Evolutionary conservation across 169 alveolate species (phyloP), one percentile per base, ranked within the genome.

Genomic region (Plasmodium cynomolgi): DNA sequence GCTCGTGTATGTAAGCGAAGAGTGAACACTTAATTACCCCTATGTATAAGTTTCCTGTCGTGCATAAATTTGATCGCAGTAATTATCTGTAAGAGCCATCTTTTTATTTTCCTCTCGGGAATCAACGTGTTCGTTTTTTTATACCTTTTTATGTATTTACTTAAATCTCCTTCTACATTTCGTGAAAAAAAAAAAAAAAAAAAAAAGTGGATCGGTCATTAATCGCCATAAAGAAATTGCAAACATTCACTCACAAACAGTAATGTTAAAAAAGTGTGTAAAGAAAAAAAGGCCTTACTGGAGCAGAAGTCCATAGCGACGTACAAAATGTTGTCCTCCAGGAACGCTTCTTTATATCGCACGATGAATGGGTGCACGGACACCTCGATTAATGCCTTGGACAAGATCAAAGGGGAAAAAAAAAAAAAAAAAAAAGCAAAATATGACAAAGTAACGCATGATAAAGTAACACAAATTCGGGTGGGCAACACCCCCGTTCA

Each of bases 21-120:
- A 56, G 41, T 23, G 41, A 34, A 82, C 20, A n/a, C 50, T 37
- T 47, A 26, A 29, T 72, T 83, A 91, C 95, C 95, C 77, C 95
- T 47, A 37, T 91, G 95, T 26, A 91, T 91, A 26, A 91, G 72
- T n/a, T 83, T 91, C 62, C 75, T 91, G 34, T 91, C 95, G 68
- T 91, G 95, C 81, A 91, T 37, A 82, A 91, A 91, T 68, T 91
- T 91, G 82, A 91, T 50, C n/a, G 92, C 95, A n/a, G 92, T 91
- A 47, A 91, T 81, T 71, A 91, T 91, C 41, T 91, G 95, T 34
- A 91, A 41, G 4, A 91, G 37, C 95, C 95, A 91, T 39, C 95
- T 91, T 91, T 50, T 91, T 33, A 91, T 91, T 82, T 71, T 91
- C 26, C 37, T 33, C 50, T 91, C 95, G 17, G 95, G 95, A 33